Percentiles rank a stretch among this genome's conserved stretches.
phyloP scores from a whole-genome alignment of 2,329 filamentous ascomycete genomes.

The Ophiostoma triangulosporum region DNA sequence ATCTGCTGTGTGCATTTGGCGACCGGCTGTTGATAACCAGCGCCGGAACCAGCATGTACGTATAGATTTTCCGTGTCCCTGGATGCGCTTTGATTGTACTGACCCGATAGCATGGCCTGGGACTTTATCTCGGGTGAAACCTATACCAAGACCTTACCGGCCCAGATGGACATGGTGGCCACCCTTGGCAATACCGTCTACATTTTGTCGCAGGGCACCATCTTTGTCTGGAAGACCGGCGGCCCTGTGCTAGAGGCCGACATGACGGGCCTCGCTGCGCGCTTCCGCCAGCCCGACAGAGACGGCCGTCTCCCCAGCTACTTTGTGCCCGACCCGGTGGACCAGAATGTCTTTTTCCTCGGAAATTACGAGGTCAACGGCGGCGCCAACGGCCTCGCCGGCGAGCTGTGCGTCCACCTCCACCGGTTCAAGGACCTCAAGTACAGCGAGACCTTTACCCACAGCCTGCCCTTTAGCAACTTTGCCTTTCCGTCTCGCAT shows the following conservation, averaged over 20 bases:
- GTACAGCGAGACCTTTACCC: slow-evolving; percentile 7
- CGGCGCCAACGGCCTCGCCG: not conserved
- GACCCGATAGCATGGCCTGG: slow-evolving; percentile 7
- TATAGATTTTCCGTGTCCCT: not conserved
- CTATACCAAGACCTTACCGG: slow-evolving; percentile 5
- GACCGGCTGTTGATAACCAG: slow-evolving; percentile 9
- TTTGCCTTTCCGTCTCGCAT: slow-evolving; percentile 3
- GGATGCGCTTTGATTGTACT: not conserved
- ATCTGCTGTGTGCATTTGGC: slow-evolving; percentile 6
- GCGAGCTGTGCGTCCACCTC: slow-evolving; percentile 8
- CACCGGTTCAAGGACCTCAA: slow-evolving; percentile 8
- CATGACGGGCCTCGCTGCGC: slow-evolving; percentile 4
- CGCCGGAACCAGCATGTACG: slow-evolving; percentile 4
- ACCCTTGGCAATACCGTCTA: slow-evolving; percentile 11
- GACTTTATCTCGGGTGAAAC: slow-evolving; percentile 9
- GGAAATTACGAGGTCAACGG: slow-evolving; percentile 8
- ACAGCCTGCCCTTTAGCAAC: slow-evolving; percentile 5
- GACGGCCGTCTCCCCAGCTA: slow-evolving; percentile 12
- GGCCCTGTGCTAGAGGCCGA: slow-evolving; percentile 7
- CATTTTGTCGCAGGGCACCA: slow-evolving; percentile 4
- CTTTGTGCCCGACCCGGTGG: slow-evolving; percentile 9
- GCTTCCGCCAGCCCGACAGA: slow-evolving; percentile 9
- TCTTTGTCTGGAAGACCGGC: slow-evolving; percentile 10
- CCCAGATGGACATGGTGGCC: slow-evolving; percentile 7
- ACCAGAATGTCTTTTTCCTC: slow-evolving; percentile 9